These are phyloP conservation scores for Nadsonia commutata DNA, from an alignment of 1,139 yeast genomes.

Conservation along the genomic window DNA sequence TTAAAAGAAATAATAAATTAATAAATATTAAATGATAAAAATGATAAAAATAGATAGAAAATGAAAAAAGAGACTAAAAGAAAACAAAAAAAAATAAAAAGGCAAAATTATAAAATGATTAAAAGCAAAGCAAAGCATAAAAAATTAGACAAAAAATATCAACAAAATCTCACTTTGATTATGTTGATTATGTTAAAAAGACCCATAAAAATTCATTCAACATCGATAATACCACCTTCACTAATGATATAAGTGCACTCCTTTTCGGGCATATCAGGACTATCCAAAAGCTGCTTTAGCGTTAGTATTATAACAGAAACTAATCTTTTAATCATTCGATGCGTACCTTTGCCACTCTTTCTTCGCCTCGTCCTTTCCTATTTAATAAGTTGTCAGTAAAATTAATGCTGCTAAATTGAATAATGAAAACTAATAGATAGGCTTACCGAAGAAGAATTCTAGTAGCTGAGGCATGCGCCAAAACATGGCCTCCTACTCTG, in stretches of 20 bases:
- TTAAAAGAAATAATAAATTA: too few relatives aligned
- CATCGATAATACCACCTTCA: conserved; percentile 39
- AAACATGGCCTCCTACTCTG: conserved; percentile 45
- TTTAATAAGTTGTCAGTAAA: background rate
- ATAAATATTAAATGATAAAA: too few relatives aligned
- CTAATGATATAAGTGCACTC: conserved; percentile 41
- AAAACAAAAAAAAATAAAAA: too few relatives aligned
- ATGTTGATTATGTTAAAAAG: too few relatives aligned
- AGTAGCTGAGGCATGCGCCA: conserved; percentile 54
- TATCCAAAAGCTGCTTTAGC: conserved; percentile 32
- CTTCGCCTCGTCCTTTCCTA: conserved; percentile 46
- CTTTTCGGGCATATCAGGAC: conserved; percentile 48
- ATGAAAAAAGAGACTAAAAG: too few relatives aligned
- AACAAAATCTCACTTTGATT: too few relatives aligned
- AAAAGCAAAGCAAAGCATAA: too few relatives aligned
- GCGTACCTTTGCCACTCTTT: conserved; percentile 36
- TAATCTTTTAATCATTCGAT: background rate
- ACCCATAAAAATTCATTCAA: conserved; percentile 18
- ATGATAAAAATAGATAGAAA: too few relatives aligned
- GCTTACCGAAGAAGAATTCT: conserved; percentile 31
- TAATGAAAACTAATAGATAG: background rate
- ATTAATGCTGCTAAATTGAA: too few relatives aligned
- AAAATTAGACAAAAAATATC: too few relatives aligned
- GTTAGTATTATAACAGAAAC: background rate
- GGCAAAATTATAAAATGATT: too few relatives aligned